Conservation (phyloP, 805 yeast species). For the Starmera amethionina region DNA sequence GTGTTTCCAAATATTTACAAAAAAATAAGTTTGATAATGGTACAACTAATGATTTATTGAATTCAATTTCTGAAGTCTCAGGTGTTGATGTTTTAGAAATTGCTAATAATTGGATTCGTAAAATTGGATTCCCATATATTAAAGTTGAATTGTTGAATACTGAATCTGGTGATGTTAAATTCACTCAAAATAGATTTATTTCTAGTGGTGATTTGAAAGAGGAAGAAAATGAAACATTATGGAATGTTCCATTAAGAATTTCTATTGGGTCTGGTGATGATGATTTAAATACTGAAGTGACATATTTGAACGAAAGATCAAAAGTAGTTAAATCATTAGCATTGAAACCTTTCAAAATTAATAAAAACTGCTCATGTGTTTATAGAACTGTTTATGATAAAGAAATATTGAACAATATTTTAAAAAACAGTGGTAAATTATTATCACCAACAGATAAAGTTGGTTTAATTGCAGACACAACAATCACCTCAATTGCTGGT, state of each 20-base stretch:
- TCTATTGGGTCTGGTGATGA: conserved; percentile 36
- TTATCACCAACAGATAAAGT: conserved; percentile 65
- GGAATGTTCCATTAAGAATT: conserved; percentile 47
- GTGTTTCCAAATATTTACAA: conserved; percentile 68
- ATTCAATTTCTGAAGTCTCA: conserved; percentile 52
- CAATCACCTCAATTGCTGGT: conserved; percentile 61
- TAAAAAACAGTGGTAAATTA: conserved; percentile 36
- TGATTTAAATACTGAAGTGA: conserved; percentile 44
- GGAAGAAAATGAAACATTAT: conserved; percentile 57
- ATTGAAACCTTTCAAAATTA: conserved; percentile 54
- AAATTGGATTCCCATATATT: conserved; percentile 70
- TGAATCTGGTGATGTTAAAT: conserved; percentile 32
- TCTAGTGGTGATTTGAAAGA: conserved; percentile 65
- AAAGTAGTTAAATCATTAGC: conserved; percentile 32
- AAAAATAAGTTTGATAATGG: conserved; percentile 73
- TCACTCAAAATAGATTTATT: conserved; percentile 66
- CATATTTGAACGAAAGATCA: conserved; percentile 37
- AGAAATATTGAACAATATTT: conserved; percentile 53
- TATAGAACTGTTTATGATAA: conserved; percentile 63
- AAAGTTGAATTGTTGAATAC: conserved; percentile 40
- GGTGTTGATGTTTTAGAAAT: conserved; percentile 61
- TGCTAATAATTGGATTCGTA: conserved; percentile 72
- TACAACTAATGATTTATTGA: conserved; percentile 65
- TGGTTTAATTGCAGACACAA: conserved; percentile 68
- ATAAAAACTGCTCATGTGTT: conserved; percentile 65